These are phyloP conservation scores for Lasiodiplodia citricola DNA, from an alignment of 2,329 filamentous ascomycete genomes.

Conservation along the genomic window DNA sequence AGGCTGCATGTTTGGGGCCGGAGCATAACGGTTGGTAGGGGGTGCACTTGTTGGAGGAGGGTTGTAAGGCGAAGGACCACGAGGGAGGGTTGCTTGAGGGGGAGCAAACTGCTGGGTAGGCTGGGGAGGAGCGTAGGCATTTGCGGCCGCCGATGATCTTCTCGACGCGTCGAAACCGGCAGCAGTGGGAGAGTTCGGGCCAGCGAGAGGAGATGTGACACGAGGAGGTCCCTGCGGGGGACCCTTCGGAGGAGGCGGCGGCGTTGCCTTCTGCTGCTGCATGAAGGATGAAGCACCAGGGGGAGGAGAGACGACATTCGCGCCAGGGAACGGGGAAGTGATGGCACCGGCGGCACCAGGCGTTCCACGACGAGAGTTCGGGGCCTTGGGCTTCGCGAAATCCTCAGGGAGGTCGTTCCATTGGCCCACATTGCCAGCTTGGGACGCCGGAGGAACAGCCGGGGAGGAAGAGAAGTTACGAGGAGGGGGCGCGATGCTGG, in stretches of 20 bases:
- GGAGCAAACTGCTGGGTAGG: slow-evolving; percentile 50
- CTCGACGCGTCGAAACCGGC: slow-evolving; percentile 22
- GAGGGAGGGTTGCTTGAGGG: slow-evolving; percentile 65
- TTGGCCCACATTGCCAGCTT: slow-evolving; percentile 72
- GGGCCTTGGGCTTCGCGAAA: slow-evolving; percentile 63
- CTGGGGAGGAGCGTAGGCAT: slow-evolving; percentile 67
- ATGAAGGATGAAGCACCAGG: slow-evolving; percentile 65
- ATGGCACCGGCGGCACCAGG: slow-evolving; percentile 68
- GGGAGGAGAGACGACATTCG: slow-evolving; percentile 56
- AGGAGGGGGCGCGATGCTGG: slow-evolving; percentile 62
- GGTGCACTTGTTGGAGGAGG: slow-evolving; percentile 80
- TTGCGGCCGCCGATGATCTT: slow-evolving; percentile 62
- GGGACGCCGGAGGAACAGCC: slow-evolving; percentile 68
- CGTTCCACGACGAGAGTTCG: slow-evolving; percentile 71
- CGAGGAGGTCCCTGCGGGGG: slow-evolving; percentile 60
- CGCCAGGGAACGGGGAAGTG: slow-evolving; percentile 76
- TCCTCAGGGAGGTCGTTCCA: slow-evolving; percentile 93
- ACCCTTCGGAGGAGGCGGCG: slow-evolving; percentile 85
- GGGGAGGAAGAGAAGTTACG: slow-evolving; percentile 71
- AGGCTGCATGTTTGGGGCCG: slow-evolving; percentile 65
- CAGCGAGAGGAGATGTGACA: slow-evolving; percentile 70
- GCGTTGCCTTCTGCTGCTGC: slow-evolving; percentile 64
- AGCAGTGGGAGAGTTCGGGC: slow-evolving; percentile 57
- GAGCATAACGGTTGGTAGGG: slow-evolving; percentile 69
- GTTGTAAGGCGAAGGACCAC: slow-evolving; percentile 86